Base-by-base conservation (phyloP, 192 early-diverging fungal species). In the Dissophora ornata region DNA sequence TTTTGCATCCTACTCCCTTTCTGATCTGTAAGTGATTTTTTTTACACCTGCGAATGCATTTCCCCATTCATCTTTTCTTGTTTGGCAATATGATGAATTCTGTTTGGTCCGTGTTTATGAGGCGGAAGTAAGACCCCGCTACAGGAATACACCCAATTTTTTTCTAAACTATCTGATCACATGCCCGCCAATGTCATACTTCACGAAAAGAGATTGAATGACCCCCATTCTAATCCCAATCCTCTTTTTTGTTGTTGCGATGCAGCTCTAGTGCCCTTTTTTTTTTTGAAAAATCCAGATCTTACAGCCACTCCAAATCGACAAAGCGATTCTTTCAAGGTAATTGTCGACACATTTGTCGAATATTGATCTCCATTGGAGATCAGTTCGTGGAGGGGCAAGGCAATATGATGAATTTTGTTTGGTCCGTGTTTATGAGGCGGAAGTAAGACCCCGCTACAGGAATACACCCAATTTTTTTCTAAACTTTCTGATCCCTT, bases 61-160 rank as follows among this genome's bases (percentile, higher is more conserved):
- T 25, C 26, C 25, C 32, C 12, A 51, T 24, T 30, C 8, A 10
- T 45, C 44, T 57, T 25, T 36, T 36, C 30, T 57, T 16, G 11
- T 38, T 41, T 49, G 28, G 70, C 70, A 74, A 54, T 74, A 65
- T 74, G 70, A 74, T 74, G 70, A 74, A 74, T 40, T 59, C 45
- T 75, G 71, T 75, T 75, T 75, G 71, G 71, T 75, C 71, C 71
- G 71, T 75, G 71, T 75, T 75, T 75, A 75, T 75, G 71, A 75
- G 71, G 71, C 25, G 71, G 71, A 66, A 74, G 62, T 75, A 75
- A 75, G 71, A 75, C 71, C 71, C 71, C 63, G 63, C 71, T 44
- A 56, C 42, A 75, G 33, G 71, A 75, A 75, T 48, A 75, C 71
- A 75, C 62, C 65, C 69, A 62, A 51, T 69, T 71, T 71, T 71